Evolutionary conservation across 805 yeast genomes (phyloP), one percentile per base, ranked within the genome.

Genomic region (Candida ascalaphidarum): DNA sequence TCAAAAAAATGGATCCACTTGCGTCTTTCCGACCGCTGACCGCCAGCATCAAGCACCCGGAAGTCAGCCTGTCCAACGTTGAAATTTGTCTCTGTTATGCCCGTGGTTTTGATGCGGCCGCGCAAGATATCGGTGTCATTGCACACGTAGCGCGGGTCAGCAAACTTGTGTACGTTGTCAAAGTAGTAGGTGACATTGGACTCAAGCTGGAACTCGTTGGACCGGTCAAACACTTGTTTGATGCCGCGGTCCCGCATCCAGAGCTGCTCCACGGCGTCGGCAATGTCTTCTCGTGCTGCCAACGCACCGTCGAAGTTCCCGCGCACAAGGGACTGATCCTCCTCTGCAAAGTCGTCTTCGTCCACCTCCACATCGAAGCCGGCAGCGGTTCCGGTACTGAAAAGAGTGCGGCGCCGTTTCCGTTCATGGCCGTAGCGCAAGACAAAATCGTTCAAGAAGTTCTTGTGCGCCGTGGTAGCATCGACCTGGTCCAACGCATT

Each of bases 1-100:
- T 88, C 92, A 55, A 88, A 88, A 47, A 94, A 84, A 48, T 86
- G 95, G 37, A 88, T 82, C 96, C 96, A 88, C 51, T 88, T 88
- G 42, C 80, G 75, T 35, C 96, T 68, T 51, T 88, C 96, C 13
- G 84, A 74, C 35, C 96, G 61, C 57, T 88, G 96, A 2, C 98
- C 98, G 29, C 98, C 98, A 4, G 96, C 97, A 63, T 92, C 98
- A 17, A 86, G 59, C 23, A 92, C 83, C 44, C 75, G 77, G 50
- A 88, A 78, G 38, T 66, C 72, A 26, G 75, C 68, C 3, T 74
- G 66, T 27, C 63, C 62, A 35, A 89, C 74, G 31, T 66, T 65
- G 57, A 92, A 88, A 30, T 66, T 71, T 5, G 92, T 81, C 51
- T 89, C 95, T 1, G 94, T 81, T 29, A 92, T 85, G 3, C 98